Evolutionary conservation across 495 filamentous ascomycete genomes (phyloP), one percentile per base, ranked within the genome.

Genomic region (Cercophora newfieldiana): DNA sequence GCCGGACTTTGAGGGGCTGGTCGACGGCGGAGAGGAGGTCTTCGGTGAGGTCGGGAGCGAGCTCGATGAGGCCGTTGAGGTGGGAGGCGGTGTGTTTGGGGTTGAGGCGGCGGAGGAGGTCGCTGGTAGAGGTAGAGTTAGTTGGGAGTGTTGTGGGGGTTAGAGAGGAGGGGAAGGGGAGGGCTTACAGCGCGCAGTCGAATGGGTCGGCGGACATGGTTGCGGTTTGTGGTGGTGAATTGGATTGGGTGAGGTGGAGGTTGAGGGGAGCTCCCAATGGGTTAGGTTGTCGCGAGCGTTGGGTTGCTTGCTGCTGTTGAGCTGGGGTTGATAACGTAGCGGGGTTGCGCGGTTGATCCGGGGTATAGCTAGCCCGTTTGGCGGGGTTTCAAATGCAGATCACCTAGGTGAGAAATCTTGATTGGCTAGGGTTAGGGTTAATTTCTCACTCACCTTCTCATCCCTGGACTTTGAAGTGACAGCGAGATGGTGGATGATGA

Each of bases 21-120:
- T 99, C 95, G 67, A 98, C 94, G 33, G 93, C 96, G 66, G 94
- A 93, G 66, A 99, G 93, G 28, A 99, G 91, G 74, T 99, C 95
- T 86, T 99, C 95, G 67, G 93, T 94, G 22, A 99, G 88, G 68
- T 94, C 88, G 18, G 95, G 95, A 57, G 93, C 89, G 50, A 98
- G 88, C 48, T 83, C 78, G 77, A 96, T 95, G 69, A 99, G 89
- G 50, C 88, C 84, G 76, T 88, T 86, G 63, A 99, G 88, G 81
- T 98, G 96, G 63, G 80, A 75, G 69, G 92, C 82, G 49, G 93
- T 97, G 77, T 93, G 87, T 75, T 93, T 94, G 7, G 95, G 95
- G 80, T 96, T 93, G 64, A 99, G 90, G 49, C 96, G 95, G 68
- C 96, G 95, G 80, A 99, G 95, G 69, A 99, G 93, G 83, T 99